Percentiles rank a stretch among this genome's conserved stretches.
These are phyloP conservation scores for Trichoderma lentiforme DNA, from an alignment of 2,329 filamentous ascomycete genomes.

Conservation along the genomic window DNA sequence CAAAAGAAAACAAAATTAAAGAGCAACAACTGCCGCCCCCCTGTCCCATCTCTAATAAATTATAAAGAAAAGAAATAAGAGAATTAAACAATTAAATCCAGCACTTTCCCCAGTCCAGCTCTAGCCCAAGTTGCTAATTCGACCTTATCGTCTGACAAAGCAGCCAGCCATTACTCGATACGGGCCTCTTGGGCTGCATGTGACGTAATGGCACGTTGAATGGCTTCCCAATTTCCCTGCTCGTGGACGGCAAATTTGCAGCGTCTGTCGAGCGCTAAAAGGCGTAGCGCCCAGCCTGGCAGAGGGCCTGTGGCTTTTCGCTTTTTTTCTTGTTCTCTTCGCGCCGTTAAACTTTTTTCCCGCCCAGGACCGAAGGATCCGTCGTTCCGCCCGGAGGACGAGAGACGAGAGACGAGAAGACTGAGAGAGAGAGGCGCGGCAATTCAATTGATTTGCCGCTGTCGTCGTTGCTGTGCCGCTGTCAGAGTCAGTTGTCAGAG, in stretches of 20 bases:
- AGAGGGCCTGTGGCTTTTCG: background rate
- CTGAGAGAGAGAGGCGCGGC: background rate
- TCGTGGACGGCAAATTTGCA: background rate
- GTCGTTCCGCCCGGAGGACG: background rate
- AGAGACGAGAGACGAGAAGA: background rate
- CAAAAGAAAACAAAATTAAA: background rate
- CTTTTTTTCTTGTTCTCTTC: background rate
- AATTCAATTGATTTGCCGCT: background rate
- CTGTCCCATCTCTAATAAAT: background rate
- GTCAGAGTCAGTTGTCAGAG: background rate
- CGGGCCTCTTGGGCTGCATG: background rate
- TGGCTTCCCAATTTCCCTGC: background rate
- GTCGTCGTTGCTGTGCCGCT: background rate
- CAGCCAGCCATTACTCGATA: background rate
- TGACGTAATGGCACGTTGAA: background rate
- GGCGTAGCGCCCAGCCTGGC: background rate
- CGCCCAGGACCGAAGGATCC: slow-evolving; percentile 11
- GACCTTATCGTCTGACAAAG: slow-evolving; percentile 1
- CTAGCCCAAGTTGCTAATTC: background rate
- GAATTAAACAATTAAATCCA: no score
- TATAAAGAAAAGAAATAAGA: background rate
- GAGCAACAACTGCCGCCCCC: background rate
- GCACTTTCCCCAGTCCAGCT: background rate
- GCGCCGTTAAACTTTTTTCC: background rate
- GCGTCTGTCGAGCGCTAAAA: background rate